These are phyloP conservation scores for Xylaria palmicola DNA, from an alignment of 495 filamentous ascomycete genomes.

Conservation along the genomic window DNA sequence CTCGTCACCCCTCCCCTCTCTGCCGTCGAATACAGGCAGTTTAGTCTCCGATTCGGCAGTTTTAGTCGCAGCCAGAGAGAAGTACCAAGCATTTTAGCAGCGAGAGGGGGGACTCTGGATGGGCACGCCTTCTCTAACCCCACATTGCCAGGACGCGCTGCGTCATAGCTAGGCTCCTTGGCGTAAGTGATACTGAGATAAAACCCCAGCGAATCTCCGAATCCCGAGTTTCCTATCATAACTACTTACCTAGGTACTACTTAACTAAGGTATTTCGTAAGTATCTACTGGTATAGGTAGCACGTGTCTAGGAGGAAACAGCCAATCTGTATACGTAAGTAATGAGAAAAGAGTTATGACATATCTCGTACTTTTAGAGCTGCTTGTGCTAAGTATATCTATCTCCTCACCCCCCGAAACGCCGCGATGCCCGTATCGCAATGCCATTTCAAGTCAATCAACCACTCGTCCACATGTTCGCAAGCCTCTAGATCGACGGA, in stretches of 20 bases:
- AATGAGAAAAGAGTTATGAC: not conserved
- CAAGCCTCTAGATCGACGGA: not conserved
- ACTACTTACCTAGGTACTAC: too few relatives aligned
- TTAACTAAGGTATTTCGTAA: not conserved
- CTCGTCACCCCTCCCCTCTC: not conserved
- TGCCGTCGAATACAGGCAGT: too few relatives aligned
- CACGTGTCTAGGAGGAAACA: not conserved
- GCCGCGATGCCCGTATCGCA: not conserved
- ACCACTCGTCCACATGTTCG: not conserved
- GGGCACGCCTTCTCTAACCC: not conserved
- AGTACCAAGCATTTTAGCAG: too few relatives aligned
- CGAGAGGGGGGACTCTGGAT: not conserved
- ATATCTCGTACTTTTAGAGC: not conserved
- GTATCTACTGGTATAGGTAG: not conserved
- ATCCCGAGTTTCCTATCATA: constrained; percentile 7
- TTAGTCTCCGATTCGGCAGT: constrained; percentile 8
- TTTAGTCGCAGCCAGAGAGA: not conserved
- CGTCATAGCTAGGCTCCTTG: not conserved
- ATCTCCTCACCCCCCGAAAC: not conserved
- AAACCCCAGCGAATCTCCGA: constrained; percentile 16
- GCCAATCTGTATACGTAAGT: not conserved
- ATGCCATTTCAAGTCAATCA: not conserved
- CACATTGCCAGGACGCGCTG: constrained; percentile 5
- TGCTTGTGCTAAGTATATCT: not conserved
- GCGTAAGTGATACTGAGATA: not conserved